These are phyloP conservation scores for Sordariomycetes sp. DNA, from an alignment of 2,329 filamentous ascomycete species.

Conservation along the genomic window DNA sequence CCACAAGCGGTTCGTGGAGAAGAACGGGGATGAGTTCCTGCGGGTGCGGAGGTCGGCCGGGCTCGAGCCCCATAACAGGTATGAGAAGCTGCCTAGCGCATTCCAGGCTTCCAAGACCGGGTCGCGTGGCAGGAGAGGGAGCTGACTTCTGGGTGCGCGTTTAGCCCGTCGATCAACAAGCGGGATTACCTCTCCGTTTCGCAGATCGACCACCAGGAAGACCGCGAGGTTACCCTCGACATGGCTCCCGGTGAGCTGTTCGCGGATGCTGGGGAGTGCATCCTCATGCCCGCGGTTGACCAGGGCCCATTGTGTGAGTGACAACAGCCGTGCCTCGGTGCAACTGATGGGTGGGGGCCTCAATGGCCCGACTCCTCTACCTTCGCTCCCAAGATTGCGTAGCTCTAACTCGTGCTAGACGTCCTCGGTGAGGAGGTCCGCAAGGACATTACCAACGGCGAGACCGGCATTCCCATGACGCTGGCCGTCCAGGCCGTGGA, in stretches of 20 bases:
- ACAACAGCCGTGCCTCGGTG: too few species aligned
- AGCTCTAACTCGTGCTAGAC: constrained; percentile 2
- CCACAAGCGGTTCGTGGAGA: constrained; percentile 2
- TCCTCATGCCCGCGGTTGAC: constrained; percentile 37
- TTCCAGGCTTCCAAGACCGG: background rate
- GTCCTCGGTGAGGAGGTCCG: constrained; percentile 10
- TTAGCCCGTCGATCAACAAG: constrained; percentile 1
- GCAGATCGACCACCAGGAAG: constrained; percentile 22
- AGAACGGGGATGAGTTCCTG: constrained; percentile 2
- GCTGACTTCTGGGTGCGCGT: background rate
- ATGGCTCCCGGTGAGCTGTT: constrained; percentile 22
- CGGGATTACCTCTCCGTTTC: constrained; percentile 5
- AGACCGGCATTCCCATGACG: constrained; percentile 30
- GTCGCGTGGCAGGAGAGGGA: background rate
- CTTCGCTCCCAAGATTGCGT: too few species aligned
- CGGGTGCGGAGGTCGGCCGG: background rate
- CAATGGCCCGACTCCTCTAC: background rate
- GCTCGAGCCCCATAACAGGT: constrained; percentile 1
- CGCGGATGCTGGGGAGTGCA: constrained; percentile 28
- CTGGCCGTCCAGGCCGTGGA: constrained; percentile 22
- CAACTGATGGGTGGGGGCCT: too few species aligned
- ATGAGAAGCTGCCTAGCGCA: background rate
- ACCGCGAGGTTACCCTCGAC: constrained; percentile 19
- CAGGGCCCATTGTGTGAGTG: constrained; percentile 34
- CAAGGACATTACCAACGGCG: constrained; percentile 14